phyloP scores from a whole-genome alignment of 306 rosid genomes.

The Trifolium subterraneum region DNA sequence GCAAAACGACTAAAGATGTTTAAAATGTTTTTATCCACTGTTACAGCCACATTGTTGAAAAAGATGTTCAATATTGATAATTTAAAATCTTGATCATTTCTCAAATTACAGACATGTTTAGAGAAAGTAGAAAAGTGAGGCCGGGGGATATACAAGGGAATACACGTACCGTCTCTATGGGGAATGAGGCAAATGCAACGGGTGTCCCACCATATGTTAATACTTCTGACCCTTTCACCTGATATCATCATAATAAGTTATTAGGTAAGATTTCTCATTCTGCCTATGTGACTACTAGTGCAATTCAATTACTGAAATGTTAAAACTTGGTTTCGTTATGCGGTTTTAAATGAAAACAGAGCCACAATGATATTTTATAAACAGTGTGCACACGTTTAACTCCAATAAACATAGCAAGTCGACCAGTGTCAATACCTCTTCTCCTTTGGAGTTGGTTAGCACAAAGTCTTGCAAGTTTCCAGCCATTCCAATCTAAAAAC shows the following conservation, averaged over 20 bases:
- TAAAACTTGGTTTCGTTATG: constrained; percentile 12
- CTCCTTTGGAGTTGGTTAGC: constrained; percentile 72
- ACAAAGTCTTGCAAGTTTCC: constrained; percentile 85
- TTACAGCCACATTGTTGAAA: constrained; percentile 13
- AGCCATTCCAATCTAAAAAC: constrained; percentile 86
- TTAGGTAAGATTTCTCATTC: constrained; percentile 11
- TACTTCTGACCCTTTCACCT: constrained; percentile 92
- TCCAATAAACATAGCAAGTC: constrained; percentile 32
- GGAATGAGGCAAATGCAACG: constrained; percentile 80
- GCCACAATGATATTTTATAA: constrained; percentile 14
- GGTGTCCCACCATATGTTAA: constrained; percentile 66
- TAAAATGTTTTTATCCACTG: constrained; percentile 1
- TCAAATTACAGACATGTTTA: constrained; percentile 30
- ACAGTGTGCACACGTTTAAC: constrained; percentile 18
- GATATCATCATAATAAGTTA: constrained; percentile 39
- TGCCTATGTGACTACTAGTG: constrained; percentile 17
- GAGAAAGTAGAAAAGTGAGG: constrained; percentile 15
- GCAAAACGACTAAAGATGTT: constrained; percentile 46
- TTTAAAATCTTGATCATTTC: constrained; percentile 20
- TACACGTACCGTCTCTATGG: constrained; percentile 76
- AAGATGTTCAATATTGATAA: constrained; percentile 12
- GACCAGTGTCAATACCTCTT: constrained; percentile 65
- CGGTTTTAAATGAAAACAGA: constrained; percentile 28
- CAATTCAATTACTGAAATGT: constrained; percentile 1
- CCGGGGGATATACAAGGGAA: constrained; percentile 17